Evolutionary conservation across 441 rosid genomes (phyloP), one percentile per base, ranked within the genome.

Genomic region (Breynia disticha): DNA sequence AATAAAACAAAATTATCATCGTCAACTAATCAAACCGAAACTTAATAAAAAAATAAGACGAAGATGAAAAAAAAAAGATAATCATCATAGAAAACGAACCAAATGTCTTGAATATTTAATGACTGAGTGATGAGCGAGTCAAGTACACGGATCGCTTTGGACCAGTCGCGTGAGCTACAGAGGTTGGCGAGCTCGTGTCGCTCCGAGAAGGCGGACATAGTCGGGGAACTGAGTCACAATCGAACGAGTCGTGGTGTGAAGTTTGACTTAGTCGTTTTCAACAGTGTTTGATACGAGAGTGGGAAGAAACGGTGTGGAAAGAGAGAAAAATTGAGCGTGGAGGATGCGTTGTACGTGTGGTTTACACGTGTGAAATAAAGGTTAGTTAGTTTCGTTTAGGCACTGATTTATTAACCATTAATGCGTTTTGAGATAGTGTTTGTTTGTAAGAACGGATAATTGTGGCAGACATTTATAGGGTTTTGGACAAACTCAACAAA

Each of bases 121-220:
- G 90, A 77, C 72, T 76, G 83, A 59, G 79, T 63, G 52, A 89
- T 80, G 46, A 93, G 86, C 60, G 97, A 83, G 73, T 93, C 95
- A 15, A 93, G 93, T 59, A 88, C 80, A 65, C 96, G 84, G 60
- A 88, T 93, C 59, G 96, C 99, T 79, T 93, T 93, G 54, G 99
- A 93, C 97, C 99, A 93, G 78, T 89, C 84, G 50, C 82, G 75
- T 2, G 81, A 77, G 74, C 79, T 63, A 66, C 97, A 93, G 72
- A 77, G 77, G 75, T 78, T 84, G 61, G 93, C 99, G 49, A 93
- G 93, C 72, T 84, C 87, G 59, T 71, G 77, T 61, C 99, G 88
- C 71, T 86, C 90, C 45, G 95, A 71, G 64, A 73, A 63, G 60
- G 79, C 77, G 35, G 63, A 62, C 78, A 68, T 75, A 41, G 28